Evolutionary conservation across 192 early-diverging fungal species (phyloP).

Genomic region (Piromyces finnis): DNA sequence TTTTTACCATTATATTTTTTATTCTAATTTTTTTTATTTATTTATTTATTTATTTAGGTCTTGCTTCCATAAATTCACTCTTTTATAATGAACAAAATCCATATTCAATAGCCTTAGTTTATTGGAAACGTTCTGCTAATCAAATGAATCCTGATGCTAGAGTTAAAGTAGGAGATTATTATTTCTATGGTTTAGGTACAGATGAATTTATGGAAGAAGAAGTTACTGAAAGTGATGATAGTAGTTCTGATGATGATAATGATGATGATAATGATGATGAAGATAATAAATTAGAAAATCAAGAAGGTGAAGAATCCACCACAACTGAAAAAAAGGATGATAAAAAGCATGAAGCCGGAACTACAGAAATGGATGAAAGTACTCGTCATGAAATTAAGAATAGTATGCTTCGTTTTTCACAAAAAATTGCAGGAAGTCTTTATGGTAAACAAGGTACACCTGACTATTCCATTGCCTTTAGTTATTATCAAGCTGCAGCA

Average conservation of each 20-base stretch:
- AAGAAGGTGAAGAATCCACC: not conserved
- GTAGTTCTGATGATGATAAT: conserved; percentile 1
- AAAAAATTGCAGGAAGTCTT: not conserved
- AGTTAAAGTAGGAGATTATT: conserved; percentile 86
- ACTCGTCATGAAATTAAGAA: not conserved
- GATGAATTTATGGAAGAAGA: not conserved
- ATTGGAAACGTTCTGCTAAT: conserved; percentile 91
- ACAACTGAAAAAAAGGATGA: not conserved
- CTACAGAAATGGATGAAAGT: conserved; percentile 1
- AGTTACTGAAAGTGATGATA: not conserved
- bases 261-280: not conserved
- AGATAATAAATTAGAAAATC: not conserved
- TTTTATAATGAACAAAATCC: conserved; percentile 9
- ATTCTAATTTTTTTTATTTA: too few relatives aligned
- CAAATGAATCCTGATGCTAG: conserved; percentile 76
- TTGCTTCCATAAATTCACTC: not conserved
- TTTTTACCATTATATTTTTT: too few relatives aligned
- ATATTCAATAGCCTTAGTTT: conserved; percentile 50
- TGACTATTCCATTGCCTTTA: conserved; percentile 53
- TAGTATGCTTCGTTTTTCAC: not conserved
- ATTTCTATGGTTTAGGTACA: conserved; percentile 66
- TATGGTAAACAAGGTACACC: conserved; percentile 7
- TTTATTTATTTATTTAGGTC: too few relatives aligned
- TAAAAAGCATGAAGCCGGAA: not conserved
- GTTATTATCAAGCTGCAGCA: conserved; percentile 74